Percentiles rank a stretch among this genome's conserved stretches.
Conservation (phyloP, 495 filamentous ascomycete genomes). For the Arthonia radiata region DNA sequence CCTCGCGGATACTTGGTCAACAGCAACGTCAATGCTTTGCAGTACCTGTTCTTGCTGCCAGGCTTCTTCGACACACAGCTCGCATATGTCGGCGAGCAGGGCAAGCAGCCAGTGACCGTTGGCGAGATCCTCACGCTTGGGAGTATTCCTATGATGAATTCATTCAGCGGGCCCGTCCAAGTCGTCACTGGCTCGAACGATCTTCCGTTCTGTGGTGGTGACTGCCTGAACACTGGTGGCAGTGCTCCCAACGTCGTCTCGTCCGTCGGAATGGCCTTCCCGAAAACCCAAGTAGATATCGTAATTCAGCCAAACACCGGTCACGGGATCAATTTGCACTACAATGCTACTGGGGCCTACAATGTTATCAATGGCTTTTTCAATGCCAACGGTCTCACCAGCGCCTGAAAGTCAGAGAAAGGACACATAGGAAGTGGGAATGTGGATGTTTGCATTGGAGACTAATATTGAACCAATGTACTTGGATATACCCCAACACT, state of each 20-base stretch:
- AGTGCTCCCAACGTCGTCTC: slow-evolving; percentile 17
- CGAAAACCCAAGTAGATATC: slow-evolving; percentile 16
- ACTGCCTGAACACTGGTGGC: slow-evolving; percentile 18
- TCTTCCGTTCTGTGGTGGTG: slow-evolving; percentile 25
- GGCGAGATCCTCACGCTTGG: slow-evolving; percentile 20
- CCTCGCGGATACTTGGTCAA: slow-evolving; percentile 23
- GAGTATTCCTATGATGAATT: slow-evolving; percentile 7
- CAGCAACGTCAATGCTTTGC: slow-evolving; percentile 12
- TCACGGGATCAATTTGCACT: slow-evolving; percentile 26
- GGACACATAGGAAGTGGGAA: too few species aligned
- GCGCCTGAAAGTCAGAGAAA: too few species aligned
- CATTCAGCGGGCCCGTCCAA: slow-evolving; percentile 22
- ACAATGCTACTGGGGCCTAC: slow-evolving; percentile 21
- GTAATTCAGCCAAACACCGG: slow-evolving; percentile 24
- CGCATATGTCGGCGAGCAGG: slow-evolving; percentile 15
- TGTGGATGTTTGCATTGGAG: too few species aligned
- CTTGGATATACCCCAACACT: too few species aligned
- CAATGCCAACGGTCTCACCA: slow-evolving; percentile 10
- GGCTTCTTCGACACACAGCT: slow-evolving; percentile 21
- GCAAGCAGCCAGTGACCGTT: slow-evolving; percentile 23
- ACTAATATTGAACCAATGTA: too few species aligned
- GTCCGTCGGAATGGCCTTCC: slow-evolving; percentile 15
- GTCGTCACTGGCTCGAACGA: slow-evolving; percentile 24
- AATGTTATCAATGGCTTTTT: slow-evolving; percentile 14
- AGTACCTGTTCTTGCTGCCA: slow-evolving; percentile 22